Percentiles rank a stretch among this genome's conserved stretches.
Conservation (phyloP, 495 filamentous ascomycete species). For the Pseudoneurospora amorphoporcata region DNA sequence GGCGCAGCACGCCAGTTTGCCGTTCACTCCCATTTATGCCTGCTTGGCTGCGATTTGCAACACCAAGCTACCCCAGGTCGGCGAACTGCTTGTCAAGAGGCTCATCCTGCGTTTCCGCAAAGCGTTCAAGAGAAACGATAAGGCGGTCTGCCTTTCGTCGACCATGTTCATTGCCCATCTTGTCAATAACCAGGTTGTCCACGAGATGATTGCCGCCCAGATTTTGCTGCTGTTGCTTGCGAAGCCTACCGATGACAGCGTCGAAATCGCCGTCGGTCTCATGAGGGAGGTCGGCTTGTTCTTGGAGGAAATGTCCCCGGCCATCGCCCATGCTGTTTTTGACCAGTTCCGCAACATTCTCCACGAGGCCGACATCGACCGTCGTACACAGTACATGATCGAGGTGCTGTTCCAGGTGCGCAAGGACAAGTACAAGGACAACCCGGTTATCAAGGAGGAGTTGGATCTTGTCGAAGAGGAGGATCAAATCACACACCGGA, state of each 20-base stretch:
- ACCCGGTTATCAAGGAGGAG: constrained; percentile 81
- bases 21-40: constrained; percentile 91
- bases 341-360: constrained; percentile 93
- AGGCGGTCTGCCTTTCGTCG: constrained; percentile 81
- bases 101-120: constrained; percentile 90
- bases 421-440: constrained; percentile 94
- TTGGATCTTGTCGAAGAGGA: constrained; percentile 94
- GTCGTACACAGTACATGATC: constrained; percentile 95
- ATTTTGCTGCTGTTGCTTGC: constrained; percentile 80
- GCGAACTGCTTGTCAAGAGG: constrained; percentile 78
- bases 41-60: constrained; percentile 95
- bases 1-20: constrained; percentile 90
- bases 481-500: constrained; percentile 86
- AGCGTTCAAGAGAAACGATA: constrained; percentile 93
- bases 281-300: constrained; percentile 87
- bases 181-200: constrained; percentile 89
- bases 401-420: constrained; percentile 95
- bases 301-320: constrained; percentile 82
- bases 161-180: constrained; percentile 93
- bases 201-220: constrained; percentile 85
- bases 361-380: constrained; percentile 92
- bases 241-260: constrained; percentile 94
- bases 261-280: constrained; percentile 91
- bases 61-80: constrained; percentile 89
- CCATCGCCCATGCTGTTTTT: constrained; percentile 80